phyloP scores from a whole-genome alignment of 2,329 filamentous ascomycete genomes.

The Periconia sp. region DNA sequence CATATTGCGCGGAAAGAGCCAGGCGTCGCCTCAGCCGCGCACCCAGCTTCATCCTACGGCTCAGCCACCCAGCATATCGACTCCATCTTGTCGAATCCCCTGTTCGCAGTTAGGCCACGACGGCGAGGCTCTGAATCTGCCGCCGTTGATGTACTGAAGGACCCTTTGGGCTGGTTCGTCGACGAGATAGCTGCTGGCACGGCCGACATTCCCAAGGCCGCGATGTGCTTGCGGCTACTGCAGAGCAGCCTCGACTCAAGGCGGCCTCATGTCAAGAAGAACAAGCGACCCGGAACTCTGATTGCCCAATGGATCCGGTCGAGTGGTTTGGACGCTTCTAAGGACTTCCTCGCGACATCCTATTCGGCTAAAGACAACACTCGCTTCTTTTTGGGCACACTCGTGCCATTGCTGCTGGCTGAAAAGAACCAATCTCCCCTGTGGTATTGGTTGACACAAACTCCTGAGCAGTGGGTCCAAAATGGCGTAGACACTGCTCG shows the following conservation, averaged over 20 bases:
- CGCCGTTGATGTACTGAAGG: constrained; percentile 31
- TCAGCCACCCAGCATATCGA: constrained; percentile 55
- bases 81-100: constrained; percentile 58
- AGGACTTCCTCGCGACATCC: constrained; percentile 29
- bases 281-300: constrained; percentile 20
- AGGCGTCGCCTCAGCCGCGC: constrained; percentile 12
- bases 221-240: constrained; percentile 45
- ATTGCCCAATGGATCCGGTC: constrained; percentile 38
- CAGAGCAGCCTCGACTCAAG: constrained; percentile 8
- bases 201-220: constrained; percentile 46
- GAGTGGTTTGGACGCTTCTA: constrained; percentile 35
- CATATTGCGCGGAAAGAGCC: too few relatives aligned
- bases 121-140: constrained; percentile 32
- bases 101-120: constrained; percentile 49
- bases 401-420: constrained; percentile 29
- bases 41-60: constrained; percentile 41
- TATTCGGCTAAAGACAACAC: constrained; percentile 11
- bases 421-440: constrained; percentile 26
- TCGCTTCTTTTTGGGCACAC: constrained; percentile 17
- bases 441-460: constrained; percentile 39
- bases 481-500: constrained; percentile 17
- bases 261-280: background rate
- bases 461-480: constrained; percentile 20
- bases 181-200: constrained; percentile 46
- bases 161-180: constrained; percentile 51